Percentiles rank a stretch among this genome's conserved stretches.
Conservation (phyloP, 23 red algal species). For the Agarophyton chilense region DNA sequence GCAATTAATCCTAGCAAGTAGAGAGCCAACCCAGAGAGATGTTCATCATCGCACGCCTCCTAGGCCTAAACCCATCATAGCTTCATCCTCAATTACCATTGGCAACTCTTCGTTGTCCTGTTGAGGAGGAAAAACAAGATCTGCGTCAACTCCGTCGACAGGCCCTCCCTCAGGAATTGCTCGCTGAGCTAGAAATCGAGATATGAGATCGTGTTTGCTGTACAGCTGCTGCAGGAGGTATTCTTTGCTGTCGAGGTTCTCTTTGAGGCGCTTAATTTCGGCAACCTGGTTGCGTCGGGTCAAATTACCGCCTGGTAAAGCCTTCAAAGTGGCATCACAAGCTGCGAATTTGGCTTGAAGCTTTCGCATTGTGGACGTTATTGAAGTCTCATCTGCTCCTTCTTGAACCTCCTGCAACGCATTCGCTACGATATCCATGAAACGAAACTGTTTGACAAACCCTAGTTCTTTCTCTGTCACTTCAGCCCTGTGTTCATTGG, state of each 20-base stretch:
- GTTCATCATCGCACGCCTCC: background rate
- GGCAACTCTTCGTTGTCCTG: background rate
- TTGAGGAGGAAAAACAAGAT: background rate
- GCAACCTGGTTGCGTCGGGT: constrained; percentile 41
- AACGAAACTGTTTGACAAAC: constrained; percentile 37
- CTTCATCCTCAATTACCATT: background rate
- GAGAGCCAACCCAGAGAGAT: background rate
- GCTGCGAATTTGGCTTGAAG: constrained; percentile 27
- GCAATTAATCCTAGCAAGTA: background rate
- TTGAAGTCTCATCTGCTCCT: constrained; percentile 29
- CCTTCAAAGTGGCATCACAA: constrained; percentile 40
- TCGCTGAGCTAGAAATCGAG: constrained; percentile 34
- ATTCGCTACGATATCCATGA: constrained; percentile 33
- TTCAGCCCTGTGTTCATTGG: background rate
- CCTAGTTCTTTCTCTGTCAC: constrained; percentile 14
- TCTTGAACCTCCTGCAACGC: constrained; percentile 38
- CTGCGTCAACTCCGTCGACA: constrained; percentile 22
- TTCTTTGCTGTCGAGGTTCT: constrained; percentile 33
- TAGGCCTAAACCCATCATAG: constrained; percentile 6
- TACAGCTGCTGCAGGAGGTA: constrained; percentile 38
- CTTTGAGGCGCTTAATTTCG: constrained; percentile 41
- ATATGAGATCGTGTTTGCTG: constrained; percentile 56
- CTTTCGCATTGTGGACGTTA: constrained; percentile 2
- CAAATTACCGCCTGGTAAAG: constrained; percentile 40
- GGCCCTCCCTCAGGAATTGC: constrained; percentile 37